Evolutionary conservation across 176 grass and related monocot species (phyloP), one percentile per base, ranked within the genome.

Genomic region (Melocanna baccifera): DNA sequence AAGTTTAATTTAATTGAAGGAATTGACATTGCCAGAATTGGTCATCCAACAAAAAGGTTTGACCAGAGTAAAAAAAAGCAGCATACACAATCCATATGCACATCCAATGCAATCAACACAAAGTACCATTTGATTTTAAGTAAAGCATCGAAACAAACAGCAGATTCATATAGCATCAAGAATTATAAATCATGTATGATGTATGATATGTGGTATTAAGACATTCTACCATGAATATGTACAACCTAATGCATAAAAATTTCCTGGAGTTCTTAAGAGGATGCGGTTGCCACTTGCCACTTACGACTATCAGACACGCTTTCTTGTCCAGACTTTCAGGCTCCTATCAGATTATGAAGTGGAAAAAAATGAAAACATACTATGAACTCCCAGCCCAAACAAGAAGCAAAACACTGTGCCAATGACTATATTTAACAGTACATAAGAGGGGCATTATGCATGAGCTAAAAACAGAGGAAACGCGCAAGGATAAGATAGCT

Each of bases 331-430:
- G 20, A 76, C 15, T 41, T 32, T 16, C 48, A 56, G 25, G 56
- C 32, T 9, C 43, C 42, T 25, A 30, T 41, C 22, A 75, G 32
- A 57, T 43, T 43, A 67, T 47, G 67, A 67, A 37, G 6, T n/a
- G 37, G 13, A 77, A 82, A 77, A 77, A 58, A 69, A 30, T 46
- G 6, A 69, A 85, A 85, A 16, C 18, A 16, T 71, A 39, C 37
- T 32, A 82, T 32, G 39, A 42, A 82, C 23, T 15, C 25, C 7
- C 23, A 72, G 42, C 12, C 19, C 20, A 43, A 23, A 71, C n/a
- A 71, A 71, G 5, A 72, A 28, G 11, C 1, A 72, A 72, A 72
- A 71, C 57, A 72, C 9, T 34, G 16, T 30, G 12, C 53, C 26
- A 13, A 72, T 40, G 48, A 69, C 67, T 62, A 14, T 12, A 11